phyloP scores from a whole-genome alignment of 352 stramenopile genomes.

The Thraustochytrium striatum region DNA sequence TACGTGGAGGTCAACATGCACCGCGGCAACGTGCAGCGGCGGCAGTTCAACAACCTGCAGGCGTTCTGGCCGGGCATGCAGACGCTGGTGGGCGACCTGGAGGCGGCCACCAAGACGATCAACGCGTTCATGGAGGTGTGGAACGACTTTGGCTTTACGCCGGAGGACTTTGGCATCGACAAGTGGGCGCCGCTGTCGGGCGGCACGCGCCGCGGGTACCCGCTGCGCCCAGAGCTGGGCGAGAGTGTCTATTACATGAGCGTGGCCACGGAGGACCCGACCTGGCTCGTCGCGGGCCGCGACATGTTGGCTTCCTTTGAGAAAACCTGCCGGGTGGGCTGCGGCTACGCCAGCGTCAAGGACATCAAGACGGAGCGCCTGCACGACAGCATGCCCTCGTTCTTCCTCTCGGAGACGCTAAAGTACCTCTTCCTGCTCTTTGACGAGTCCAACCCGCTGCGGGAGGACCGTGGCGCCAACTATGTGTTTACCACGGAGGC shows the following conservation, averaged over 20 bases:
- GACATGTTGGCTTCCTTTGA: constrained; percentile 74
- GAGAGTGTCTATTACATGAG: constrained; percentile 83
- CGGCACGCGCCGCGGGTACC: constrained; percentile 65
- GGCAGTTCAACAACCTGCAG: constrained; percentile 76
- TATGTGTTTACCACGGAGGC: constrained; percentile 48
- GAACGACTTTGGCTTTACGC: constrained; percentile 88
- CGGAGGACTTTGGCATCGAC: constrained; percentile 64
- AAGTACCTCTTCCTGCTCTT: constrained; percentile 99
- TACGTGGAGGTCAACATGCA: constrained; percentile 57
- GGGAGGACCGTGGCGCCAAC: constrained; percentile 29
- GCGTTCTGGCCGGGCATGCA: constrained; percentile 95
- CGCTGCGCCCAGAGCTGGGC: constrained; percentile 91
- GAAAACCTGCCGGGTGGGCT: constrained; percentile 73
- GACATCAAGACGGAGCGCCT: constrained; percentile 81
- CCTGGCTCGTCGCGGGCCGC: constrained; percentile 59
- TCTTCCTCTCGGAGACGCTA: constrained; percentile 95
- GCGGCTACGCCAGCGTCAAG: constrained; percentile 73
- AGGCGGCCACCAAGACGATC: constrained; percentile 76
- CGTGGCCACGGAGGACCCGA: constrained; percentile 57
- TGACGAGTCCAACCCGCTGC: constrained; percentile 64
- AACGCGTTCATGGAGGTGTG: constrained; percentile 89
- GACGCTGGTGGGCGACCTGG: constrained; percentile 84
- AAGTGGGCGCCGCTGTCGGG: constrained; percentile 63
- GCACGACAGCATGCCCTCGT: constrained; percentile 96
- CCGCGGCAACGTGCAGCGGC: constrained; percentile 55